Evolutionary conservation across 2,329 filamentous ascomycete species (phyloP).

Genomic region (Pyrenophora seminiperda): DNA sequence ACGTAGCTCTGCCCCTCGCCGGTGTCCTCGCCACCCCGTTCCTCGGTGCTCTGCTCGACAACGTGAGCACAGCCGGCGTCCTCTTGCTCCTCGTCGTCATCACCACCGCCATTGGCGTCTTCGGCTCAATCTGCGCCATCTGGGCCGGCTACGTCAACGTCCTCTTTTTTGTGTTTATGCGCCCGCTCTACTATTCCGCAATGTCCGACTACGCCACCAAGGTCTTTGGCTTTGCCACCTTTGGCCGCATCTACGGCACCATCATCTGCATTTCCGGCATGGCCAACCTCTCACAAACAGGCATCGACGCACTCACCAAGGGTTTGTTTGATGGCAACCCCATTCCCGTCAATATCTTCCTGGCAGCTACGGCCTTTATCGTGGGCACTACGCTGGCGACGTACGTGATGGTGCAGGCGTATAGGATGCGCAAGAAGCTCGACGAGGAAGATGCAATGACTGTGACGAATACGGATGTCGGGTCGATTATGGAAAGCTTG

Average conservation of each 20-base stretch:
- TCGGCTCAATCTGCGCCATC: slow-evolving; percentile 71
- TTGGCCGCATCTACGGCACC: slow-evolving; percentile 86
- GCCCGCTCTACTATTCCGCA: slow-evolving; percentile 87
- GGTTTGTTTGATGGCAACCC: slow-evolving; percentile 72
- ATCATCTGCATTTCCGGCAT: slow-evolving; percentile 84
- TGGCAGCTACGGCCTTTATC: slow-evolving; percentile 65
- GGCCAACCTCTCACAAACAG: slow-evolving; percentile 80
- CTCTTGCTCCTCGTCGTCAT: slow-evolving; percentile 70
- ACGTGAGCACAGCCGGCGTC: slow-evolving; percentile 71
- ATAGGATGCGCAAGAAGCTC: slow-evolving; percentile 39
- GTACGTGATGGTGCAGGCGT: slow-evolving; percentile 41
- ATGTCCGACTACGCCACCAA: slow-evolving; percentile 88
- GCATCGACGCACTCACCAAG: slow-evolving; percentile 77
- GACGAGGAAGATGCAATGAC: slow-evolving; percentile 55
- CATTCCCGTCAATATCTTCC: slow-evolving; percentile 72
- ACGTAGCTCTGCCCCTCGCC: slow-evolving; percentile 78
- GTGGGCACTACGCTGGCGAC: slow-evolving; percentile 68
- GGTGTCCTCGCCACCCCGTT: slow-evolving; percentile 82
- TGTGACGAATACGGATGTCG: slow-evolving; percentile 72
- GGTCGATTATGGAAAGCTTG: slow-evolving; percentile 56
- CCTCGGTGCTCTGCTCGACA: slow-evolving; percentile 78
- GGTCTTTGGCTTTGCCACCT: slow-evolving; percentile 87
- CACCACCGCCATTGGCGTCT: slow-evolving; percentile 73
- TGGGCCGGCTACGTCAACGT: slow-evolving; percentile 78
- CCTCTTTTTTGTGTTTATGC: slow-evolving; percentile 77